A percentile compares a stretch with the other conserved stretches of the same genome.
phyloP scores from a whole-genome alignment of 495 filamentous ascomycete genomes.

The Penicillium lividum region DNA sequence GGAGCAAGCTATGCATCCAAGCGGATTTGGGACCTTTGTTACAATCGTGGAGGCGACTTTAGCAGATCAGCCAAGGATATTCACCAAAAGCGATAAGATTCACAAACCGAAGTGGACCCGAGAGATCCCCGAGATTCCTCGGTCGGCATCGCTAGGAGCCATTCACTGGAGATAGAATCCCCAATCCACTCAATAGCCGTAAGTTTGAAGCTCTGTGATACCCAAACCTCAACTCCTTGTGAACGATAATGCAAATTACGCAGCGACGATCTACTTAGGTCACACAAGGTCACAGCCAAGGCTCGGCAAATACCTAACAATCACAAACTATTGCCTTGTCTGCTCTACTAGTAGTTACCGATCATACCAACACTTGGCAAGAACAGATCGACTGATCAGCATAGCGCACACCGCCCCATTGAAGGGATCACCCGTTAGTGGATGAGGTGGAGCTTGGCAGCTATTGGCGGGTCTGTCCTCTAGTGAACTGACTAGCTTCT shows the following conservation, averaged over 20 bases:
- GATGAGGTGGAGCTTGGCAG: neutral
- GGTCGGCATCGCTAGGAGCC: neutral
- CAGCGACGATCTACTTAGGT: neutral
- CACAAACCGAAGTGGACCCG: constrained; percentile 3
- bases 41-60: neutral
- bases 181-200: neutral
- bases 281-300: constrained; percentile 3
- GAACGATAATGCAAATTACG: neutral
- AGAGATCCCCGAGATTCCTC: neutral
- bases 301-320: constrained; percentile 8
- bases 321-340: constrained; percentile 17
- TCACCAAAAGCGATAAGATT: neutral
- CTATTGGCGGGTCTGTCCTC: constrained; percentile 1
- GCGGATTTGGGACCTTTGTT: too few relatives aligned
- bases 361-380: neutral
- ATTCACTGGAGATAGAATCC: neutral
- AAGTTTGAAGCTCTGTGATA: too few relatives aligned
- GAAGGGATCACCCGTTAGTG: constrained; percentile 1
- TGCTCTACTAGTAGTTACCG: neutral
- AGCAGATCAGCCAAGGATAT: neutral
- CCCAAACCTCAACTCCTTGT: neutral
- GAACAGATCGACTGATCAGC: constrained; percentile 1
- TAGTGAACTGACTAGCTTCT: neutral
- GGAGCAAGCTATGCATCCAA: neutral
- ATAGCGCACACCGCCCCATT: constrained; percentile 2